Base-by-base conservation (phyloP, 192 early-diverging fungal genomes). In the Borealophlyctis nickersoniae region DNA sequence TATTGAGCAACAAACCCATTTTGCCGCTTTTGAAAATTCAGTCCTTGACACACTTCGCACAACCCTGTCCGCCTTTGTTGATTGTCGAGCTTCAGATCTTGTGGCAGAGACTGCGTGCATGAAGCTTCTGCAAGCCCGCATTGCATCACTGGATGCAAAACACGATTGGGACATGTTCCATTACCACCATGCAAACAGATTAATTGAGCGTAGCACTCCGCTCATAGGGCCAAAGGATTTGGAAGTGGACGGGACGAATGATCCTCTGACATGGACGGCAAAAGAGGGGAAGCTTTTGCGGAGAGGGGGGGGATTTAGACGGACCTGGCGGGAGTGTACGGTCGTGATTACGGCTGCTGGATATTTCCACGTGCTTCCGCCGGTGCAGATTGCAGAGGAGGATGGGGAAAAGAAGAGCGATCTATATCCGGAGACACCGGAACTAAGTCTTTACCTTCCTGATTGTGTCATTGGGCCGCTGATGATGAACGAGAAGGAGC, bases 401-500 rank as follows among this genome's bases (percentile, higher is more conserved):
- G 58, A 61, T 27, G 57, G 29, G 2, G 50, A 28, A n/a, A 52
- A 31, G 7, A 16, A 45, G 14, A 49, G 22, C 7, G 62, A 72
- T n/a, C 56, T 54, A n/a, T 49, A 63, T 14, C 28, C 57, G 5
- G 67, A 65, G 1, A 50, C 50, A 16, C 65, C 75, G 2, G 79
- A 81, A 36, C 60, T 76, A n/a, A 68, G 62, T 30, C n/a, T 77
- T 7, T 74, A 73, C 36, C 63, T 81, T 53, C 71, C 76, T 2
- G 79, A 81, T 23, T 76, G 75, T 53, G 56, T 65, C 19, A 57
- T 77, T 16, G 70, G 53, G 11, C 68, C 72, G 30, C 51, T 75
- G 36, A 64, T 65, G 63, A 65, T 70, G 58, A 73, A 81, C 51
- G 72, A 74, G 34, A 81, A 77, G 61, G 79, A 81, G 28, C 71